These are phyloP conservation scores for Tuber umbilicatum DNA, from an alignment of 495 filamentous ascomycete species.

Conservation along the genomic window DNA sequence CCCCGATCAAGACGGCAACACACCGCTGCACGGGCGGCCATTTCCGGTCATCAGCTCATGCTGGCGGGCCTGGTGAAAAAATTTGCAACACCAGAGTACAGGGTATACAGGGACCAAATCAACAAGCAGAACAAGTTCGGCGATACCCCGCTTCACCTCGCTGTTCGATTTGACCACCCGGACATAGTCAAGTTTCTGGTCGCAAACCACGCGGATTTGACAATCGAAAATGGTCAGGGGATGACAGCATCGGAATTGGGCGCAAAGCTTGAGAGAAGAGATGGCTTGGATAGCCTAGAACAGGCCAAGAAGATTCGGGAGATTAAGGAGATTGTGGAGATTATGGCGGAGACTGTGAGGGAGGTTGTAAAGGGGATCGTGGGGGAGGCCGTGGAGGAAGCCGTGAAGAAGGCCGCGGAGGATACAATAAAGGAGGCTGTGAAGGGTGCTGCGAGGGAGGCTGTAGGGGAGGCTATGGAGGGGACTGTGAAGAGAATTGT, in stretches of 20 bases:
- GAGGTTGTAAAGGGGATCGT: constrained; percentile 44
- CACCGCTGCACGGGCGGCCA: not conserved
- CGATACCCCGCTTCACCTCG: too few species aligned
- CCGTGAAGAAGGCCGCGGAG: too few species aligned
- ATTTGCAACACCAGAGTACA: not conserved
- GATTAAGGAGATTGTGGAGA: too few species aligned
- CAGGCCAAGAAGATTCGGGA: not conserved
- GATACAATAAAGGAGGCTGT: too few species aligned
- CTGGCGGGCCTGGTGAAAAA: not conserved
- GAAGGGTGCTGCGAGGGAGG: not conserved
- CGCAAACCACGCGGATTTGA: not conserved
- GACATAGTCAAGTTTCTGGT: not conserved
- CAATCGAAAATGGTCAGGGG: not conserved
- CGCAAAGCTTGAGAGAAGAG: constrained; percentile 64
- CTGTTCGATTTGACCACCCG: not conserved
- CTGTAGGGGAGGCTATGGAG: not conserved
- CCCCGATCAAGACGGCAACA: not conserved
- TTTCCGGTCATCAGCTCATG: not conserved
- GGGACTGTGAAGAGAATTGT: not conserved
- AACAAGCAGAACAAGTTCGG: not conserved
- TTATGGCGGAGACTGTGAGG: constrained; percentile 61
- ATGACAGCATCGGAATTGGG: constrained; percentile 51
- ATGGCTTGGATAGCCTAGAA: constrained; percentile 49
- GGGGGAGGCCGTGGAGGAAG: not conserved
- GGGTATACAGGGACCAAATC: not conserved